Percentiles rank a stretch among this genome's conserved stretches.
Conservation (phyloP, 805 yeast genomes). For the Saccharomycopsis selenospora region DNA sequence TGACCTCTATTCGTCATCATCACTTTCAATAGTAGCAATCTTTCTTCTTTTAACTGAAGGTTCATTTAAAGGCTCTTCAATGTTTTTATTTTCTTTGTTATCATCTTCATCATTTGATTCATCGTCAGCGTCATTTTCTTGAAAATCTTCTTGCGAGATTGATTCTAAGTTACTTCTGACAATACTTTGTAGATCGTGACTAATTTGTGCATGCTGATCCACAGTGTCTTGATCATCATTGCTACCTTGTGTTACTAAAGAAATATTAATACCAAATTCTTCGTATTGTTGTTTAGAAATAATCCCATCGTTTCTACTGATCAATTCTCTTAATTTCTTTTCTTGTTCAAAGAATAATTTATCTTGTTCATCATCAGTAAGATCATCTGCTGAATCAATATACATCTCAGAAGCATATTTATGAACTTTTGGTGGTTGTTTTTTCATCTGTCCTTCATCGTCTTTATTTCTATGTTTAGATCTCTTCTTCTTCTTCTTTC, state of each 20-base stretch:
- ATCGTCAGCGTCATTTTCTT: neutral
- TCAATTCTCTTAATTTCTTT: conserved; percentile 12
- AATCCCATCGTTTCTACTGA: conserved; percentile 11
- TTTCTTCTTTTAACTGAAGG: neutral
- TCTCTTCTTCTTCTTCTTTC: conserved; percentile 13
- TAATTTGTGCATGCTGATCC: neutral
- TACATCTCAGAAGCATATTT: conserved; percentile 25
- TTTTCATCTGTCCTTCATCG: conserved; percentile 14
- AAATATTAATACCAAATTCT: conserved; percentile 2
- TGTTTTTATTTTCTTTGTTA: neutral
- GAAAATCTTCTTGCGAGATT: neutral
- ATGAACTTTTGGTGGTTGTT: conserved; percentile 3
- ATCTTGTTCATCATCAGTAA: conserved; percentile 10
- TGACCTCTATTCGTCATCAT: neutral
- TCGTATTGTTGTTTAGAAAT: conserved; percentile 9
- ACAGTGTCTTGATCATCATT: neutral
- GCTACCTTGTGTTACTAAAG: neutral
- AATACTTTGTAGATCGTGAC: neutral
- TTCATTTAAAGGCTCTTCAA: neutral
- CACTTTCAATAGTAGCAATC: neutral
- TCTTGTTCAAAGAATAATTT: conserved; percentile 15
- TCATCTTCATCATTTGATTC: neutral
- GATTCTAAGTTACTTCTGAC: neutral
- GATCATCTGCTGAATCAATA: conserved; percentile 30
- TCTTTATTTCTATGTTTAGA: conserved; percentile 18